Evolutionary conservation across 106 monocot species (phyloP).

Genomic region (Phalaenopsis equestris): DNA sequence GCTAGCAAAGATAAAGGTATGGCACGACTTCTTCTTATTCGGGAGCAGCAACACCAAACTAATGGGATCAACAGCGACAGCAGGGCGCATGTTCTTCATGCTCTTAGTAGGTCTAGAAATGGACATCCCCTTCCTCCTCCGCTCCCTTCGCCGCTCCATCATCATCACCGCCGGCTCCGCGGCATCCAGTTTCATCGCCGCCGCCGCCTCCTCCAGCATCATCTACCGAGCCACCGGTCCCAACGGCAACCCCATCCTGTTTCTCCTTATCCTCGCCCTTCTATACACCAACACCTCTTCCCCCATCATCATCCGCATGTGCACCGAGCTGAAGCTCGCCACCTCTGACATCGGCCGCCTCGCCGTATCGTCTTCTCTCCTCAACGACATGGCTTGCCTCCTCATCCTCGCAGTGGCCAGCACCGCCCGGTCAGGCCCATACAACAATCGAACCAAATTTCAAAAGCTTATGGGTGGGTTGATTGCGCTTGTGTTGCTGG

Average conservation of each 20-base stretch:
- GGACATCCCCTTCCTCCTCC: constrained; percentile 34
- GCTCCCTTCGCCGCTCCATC: constrained; percentile 26
- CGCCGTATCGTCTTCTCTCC: constrained; percentile 36
- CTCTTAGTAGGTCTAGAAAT: constrained; percentile 53
- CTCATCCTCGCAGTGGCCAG: constrained; percentile 5
- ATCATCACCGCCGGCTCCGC: constrained; percentile 35
- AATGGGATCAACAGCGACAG: background rate
- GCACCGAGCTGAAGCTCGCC: constrained; percentile 12
- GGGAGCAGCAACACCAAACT: background rate
- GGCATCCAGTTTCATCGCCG: constrained; percentile 22
- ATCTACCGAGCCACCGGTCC: constrained; percentile 11
- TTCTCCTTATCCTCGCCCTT: constrained; percentile 14
- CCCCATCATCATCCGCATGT: constrained; percentile 12
- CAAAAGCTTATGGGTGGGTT: background rate
- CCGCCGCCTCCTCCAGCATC: constrained; percentile 24
- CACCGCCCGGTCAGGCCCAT: background rate
- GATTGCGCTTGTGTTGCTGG: background rate
- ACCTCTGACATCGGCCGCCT: constrained; percentile 30
- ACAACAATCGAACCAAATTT: background rate
- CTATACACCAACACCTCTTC: constrained; percentile 12
- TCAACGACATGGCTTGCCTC: constrained; percentile 34
- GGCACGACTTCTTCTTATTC: constrained; percentile 11
- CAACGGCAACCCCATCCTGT: constrained; percentile 9
- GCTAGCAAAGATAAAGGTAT: background rate
- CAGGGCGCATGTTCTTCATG: constrained; percentile 50